A percentile compares a stretch with the other conserved stretches of the same genome.
Conservation (phyloP, 345 rosid genomes). For the Salix koriyanagi region DNA sequence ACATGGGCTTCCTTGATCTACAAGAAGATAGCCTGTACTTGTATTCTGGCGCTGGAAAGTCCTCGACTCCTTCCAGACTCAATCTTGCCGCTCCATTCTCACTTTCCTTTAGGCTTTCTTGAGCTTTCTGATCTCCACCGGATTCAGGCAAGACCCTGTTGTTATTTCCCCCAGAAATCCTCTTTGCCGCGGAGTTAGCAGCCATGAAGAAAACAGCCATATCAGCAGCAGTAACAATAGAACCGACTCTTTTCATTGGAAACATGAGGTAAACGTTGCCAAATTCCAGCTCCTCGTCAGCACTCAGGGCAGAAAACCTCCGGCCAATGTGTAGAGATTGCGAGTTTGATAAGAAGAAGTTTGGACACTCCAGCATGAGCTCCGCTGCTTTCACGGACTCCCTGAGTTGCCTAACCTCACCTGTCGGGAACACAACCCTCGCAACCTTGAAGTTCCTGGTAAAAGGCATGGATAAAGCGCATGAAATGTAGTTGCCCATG, state of each 20-base stretch:
- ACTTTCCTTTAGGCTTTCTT: not conserved
- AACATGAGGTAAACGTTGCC: slow-evolving; percentile 65
- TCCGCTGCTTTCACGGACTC: slow-evolving; percentile 70
- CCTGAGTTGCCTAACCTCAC: slow-evolving; percentile 52
- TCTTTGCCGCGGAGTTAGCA: slow-evolving; percentile 48
- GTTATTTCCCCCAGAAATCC: slow-evolving; percentile 24
- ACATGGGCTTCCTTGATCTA: slow-evolving; percentile 23
- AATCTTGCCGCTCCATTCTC: not conserved
- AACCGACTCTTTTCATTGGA: slow-evolving; percentile 62
- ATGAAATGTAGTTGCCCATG: slow-evolving; percentile 81
- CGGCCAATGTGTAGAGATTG: slow-evolving; percentile 61
- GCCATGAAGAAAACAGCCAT: slow-evolving; percentile 52
- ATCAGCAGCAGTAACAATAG: slow-evolving; percentile 60
- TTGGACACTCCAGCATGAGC: slow-evolving; percentile 81
- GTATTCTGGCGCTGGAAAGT: slow-evolving; percentile 7
- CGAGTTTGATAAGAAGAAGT: slow-evolving; percentile 63
- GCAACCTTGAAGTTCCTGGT: slow-evolving; percentile 37
- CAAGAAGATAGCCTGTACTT: slow-evolving; percentile 14
- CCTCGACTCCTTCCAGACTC: slow-evolving; percentile 8
- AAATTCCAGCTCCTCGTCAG: slow-evolving; percentile 71
- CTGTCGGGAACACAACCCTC: slow-evolving; percentile 61
- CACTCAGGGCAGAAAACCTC: slow-evolving; percentile 60
- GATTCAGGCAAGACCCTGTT: slow-evolving; percentile 16
- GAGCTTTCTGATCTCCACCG: not conserved
- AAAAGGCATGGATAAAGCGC: slow-evolving; percentile 40